These are phyloP conservation scores for Psilocybe mexicana DNA, from an alignment of 1,284 basidiomycete species.

Conservation along the genomic window DNA sequence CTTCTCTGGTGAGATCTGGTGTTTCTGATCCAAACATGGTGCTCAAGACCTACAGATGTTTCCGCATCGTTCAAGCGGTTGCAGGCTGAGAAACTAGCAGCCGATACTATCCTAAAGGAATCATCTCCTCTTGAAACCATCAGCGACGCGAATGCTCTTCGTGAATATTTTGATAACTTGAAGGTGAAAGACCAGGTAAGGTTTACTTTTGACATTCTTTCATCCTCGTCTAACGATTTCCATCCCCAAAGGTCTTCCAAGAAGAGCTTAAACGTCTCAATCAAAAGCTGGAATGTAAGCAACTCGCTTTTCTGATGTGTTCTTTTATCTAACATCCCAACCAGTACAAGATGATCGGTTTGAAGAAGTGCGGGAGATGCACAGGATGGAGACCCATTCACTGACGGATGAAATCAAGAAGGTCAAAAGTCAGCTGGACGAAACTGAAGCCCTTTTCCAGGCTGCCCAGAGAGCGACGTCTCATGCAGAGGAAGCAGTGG, in stretches of 20 bases:
- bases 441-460: constrained; percentile 67
- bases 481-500: constrained; percentile 46
- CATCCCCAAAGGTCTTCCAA: constrained; percentile 53
- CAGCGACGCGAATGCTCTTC: constrained; percentile 65
- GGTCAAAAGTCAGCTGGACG: constrained; percentile 66
- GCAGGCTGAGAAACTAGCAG: constrained; percentile 68
- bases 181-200: constrained; percentile 71
- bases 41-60: constrained; percentile 50
- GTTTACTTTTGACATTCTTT: background rate
- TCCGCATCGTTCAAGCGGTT: constrained; percentile 75
- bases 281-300: constrained; percentile 69
- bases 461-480: constrained; percentile 51
- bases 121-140: constrained; percentile 72
- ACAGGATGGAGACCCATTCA: constrained; percentile 75
- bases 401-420: constrained; percentile 73
- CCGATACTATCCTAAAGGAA: constrained; percentile 73
- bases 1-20: constrained; percentile 56
- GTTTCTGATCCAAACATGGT: constrained; percentile 4
- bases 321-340: constrained; percentile 12
- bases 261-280: constrained; percentile 76
- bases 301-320: background rate
- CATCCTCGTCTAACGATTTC: background rate
- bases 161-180: constrained; percentile 72
- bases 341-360: constrained; percentile 82
- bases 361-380: constrained; percentile 82